phyloP scores from a whole-genome alignment of 2,329 filamentous ascomycete genomes.

The Lachnellula arida region DNA sequence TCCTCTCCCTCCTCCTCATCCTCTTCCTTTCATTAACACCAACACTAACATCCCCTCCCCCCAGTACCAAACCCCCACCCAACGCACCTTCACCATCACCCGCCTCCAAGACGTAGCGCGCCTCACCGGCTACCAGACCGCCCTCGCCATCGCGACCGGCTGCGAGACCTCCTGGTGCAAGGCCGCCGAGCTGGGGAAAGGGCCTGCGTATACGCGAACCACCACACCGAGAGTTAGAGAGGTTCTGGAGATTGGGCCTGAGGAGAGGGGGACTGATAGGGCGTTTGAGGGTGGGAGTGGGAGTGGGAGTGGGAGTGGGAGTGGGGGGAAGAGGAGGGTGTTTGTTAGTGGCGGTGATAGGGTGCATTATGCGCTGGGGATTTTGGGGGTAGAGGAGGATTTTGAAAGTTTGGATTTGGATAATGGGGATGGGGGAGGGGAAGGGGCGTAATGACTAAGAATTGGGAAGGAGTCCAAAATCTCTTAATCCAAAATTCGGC shows the following conservation, averaged over 20 bases:
- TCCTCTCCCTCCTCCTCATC: not conserved
- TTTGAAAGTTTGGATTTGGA: conserved; percentile 58
- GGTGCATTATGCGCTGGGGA: conserved; percentile 71
- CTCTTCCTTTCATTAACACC: not conserved
- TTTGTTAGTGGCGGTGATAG: conserved; percentile 59
- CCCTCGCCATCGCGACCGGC: conserved; percentile 73
- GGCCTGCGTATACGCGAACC: conserved; percentile 64
- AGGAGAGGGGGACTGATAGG: conserved; percentile 46
- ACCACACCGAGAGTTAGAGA: conserved; percentile 31
- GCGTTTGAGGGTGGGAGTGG: conserved; percentile 41
- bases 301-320: conserved; percentile 21
- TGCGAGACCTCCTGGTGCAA: conserved; percentile 83
- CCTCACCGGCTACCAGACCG: conserved; percentile 83
- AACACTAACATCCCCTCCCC: conserved; percentile 16
- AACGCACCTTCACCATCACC: conserved; percentile 73
- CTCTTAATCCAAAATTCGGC: no score
- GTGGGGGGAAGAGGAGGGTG: conserved; percentile 42
- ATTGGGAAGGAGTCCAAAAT: not conserved
- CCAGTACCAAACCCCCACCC: conserved; percentile 64
- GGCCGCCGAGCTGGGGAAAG: conserved; percentile 66
- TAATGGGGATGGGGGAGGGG: conserved; percentile 26
- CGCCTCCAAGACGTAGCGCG: conserved; percentile 71
- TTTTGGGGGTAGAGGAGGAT: conserved; percentile 75
- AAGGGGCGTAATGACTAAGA: not conserved
- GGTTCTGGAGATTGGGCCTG: conserved; percentile 42